Conservation (phyloP, 257 asterid genomes). For the Ligustrum vulgare region DNA sequence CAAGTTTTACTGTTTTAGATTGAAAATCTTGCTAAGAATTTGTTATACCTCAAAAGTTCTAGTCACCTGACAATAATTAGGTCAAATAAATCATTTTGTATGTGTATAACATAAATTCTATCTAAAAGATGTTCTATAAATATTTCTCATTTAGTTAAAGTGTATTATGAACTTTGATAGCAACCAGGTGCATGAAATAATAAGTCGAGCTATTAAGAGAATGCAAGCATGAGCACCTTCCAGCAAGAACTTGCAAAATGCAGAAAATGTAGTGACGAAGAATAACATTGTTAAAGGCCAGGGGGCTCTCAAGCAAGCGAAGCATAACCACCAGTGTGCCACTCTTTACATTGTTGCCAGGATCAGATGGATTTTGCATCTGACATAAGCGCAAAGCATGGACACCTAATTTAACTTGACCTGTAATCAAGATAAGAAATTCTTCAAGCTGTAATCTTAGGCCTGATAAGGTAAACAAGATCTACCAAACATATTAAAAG, state of each 20-base stretch:
- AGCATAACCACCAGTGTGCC: conserved; percentile 79
- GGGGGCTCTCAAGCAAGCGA: conserved; percentile 91
- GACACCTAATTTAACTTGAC: conserved; percentile 82
- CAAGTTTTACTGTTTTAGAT: not conserved
- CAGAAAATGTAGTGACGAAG: conserved; percentile 95
- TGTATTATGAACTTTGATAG: not conserved
- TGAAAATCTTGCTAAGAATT: not conserved
- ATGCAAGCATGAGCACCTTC: conserved; percentile 56
- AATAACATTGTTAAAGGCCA: conserved; percentile 75
- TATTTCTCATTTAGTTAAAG: not conserved
- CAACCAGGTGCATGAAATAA: not conserved
- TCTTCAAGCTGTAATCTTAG: conserved; percentile 25
- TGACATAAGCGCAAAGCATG: conserved; percentile 88
- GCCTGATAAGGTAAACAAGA: conserved; percentile 6
- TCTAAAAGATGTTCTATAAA: not conserved
- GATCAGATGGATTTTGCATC: conserved; percentile 53
- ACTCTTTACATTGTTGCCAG: conserved; percentile 63
- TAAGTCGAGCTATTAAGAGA: conserved; percentile 7
- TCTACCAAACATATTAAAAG: conserved; percentile 4
- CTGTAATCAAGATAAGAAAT: conserved; percentile 41
- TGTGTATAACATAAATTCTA: not conserved
- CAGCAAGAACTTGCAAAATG: conserved; percentile 92
- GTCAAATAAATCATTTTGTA: not conserved
- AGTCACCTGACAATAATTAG: not conserved
- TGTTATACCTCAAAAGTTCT: not conserved